These are phyloP conservation scores for Oxyria digyna DNA, from an alignment of 148 eudicot genomes.

Conservation along the genomic window DNA sequence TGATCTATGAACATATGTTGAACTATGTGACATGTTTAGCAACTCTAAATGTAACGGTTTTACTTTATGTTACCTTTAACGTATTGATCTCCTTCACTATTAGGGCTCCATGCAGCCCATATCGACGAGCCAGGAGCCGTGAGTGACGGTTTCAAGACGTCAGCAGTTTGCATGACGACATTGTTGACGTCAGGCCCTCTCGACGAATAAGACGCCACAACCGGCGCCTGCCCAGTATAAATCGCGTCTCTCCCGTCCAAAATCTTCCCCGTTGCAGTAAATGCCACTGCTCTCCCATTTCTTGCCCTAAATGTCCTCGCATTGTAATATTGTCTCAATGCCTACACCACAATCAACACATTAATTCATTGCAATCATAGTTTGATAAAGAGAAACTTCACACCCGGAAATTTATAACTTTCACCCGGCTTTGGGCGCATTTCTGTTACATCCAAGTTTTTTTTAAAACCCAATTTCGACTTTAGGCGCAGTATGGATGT, in stretches of 20 bases:
- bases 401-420: too few relatives aligned
- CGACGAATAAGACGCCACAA: constrained; percentile 58
- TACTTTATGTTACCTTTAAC: constrained; percentile 22
- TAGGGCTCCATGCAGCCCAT: constrained; percentile 68
- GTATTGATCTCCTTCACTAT: constrained; percentile 44
- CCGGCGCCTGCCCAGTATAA: constrained; percentile 40
- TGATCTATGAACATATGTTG: too few relatives aligned
- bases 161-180: constrained; percentile 50
- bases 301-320: constrained; percentile 36
- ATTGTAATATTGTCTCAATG: constrained; percentile 47
- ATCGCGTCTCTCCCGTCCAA: constrained; percentile 52
- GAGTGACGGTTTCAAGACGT: constrained; percentile 55
- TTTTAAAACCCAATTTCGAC: too few relatives aligned
- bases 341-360: too few relatives aligned
- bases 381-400: too few relatives aligned
- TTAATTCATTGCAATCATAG: constrained; percentile 5
- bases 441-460: too few relatives aligned
- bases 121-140: constrained; percentile 71
- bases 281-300: constrained; percentile 38
- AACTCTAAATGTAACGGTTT: not conserved
- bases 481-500: too few relatives aligned
- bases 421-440: too few relatives aligned
- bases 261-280: constrained; percentile 39
- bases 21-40: too few relatives aligned
- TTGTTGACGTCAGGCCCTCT: constrained; percentile 66